Evolutionary conservation across 176 grass and related monocot species (phyloP), one percentile per base, ranked within the genome.

Genomic region (Juncus inflexus): DNA sequence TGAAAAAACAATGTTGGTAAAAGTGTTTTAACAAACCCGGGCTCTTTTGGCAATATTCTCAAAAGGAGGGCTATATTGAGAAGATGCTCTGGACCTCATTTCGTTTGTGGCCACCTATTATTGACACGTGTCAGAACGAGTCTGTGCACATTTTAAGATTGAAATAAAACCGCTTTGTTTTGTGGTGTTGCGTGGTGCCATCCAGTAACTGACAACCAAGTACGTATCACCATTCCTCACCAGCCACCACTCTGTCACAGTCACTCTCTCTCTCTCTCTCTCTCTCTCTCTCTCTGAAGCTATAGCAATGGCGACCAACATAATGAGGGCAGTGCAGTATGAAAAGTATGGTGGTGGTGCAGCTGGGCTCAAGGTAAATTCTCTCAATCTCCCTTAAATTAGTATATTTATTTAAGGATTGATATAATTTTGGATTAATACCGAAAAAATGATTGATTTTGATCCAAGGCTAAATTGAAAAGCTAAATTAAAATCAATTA

Each of bases 301-400:
- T 63, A 4, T 65, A 37, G 60, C 77, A 73, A 87, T 91, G 88
- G 88, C 76, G 16, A 40, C 62, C 3, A 86, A 70, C 62, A 83
- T 64, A 14, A 91, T 91, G 87, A 81, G 19, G 59, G 83, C 87
- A 58, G 19, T 78, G 61, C 83, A 86, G 74, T 90, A 90, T 68
- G 83, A 90, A 9, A 86, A 60, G 59, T 86, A 90, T 3, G 80
- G 83, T 3, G 83, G 83, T 2, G 87, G 77, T 58, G 69, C 83
- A 10, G 55, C 82, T 37, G 77, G 80, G 12, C 80, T 90, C 58
- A 81, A 87, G 87, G 87, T 86, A 77, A 56, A 47, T 47, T 71
- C 42, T 3, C 2, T 35, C 47, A 15, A 15, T 38, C 0, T 55
- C 47, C 12, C 12, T 15, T 12, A 69, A 56, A 38, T 55, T 16